phyloP scores from a whole-genome alignment of 2,329 filamentous ascomycete genomes.

The Chaetomium sp. region DNA sequence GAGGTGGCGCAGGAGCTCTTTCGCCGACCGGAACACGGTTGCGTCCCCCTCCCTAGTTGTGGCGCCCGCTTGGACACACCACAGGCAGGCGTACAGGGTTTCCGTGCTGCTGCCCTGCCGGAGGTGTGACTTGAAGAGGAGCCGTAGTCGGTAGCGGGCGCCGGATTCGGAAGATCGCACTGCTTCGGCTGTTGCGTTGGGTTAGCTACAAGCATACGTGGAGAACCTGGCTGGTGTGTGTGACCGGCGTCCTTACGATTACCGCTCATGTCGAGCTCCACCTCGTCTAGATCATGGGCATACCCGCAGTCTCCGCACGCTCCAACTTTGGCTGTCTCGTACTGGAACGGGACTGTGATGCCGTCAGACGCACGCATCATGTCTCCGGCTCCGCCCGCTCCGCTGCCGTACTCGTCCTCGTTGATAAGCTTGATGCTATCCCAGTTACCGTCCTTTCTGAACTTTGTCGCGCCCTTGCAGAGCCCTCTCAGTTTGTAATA shows the following conservation, averaged over 20 bases:
- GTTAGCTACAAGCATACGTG: constrained; percentile 9
- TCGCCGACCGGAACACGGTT: constrained; percentile 44
- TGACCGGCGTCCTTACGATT: constrained; percentile 34
- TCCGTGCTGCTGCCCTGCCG: constrained; percentile 38
- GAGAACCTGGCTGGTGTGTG: no score
- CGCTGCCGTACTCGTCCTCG: constrained; percentile 32
- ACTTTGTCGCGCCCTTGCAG: constrained; percentile 45
- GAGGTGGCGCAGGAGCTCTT: constrained; percentile 45
- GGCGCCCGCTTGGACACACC: constrained; percentile 42
- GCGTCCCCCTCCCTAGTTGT: constrained; percentile 46
- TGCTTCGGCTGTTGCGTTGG: constrained; percentile 37
- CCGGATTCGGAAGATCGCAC: constrained; percentile 40
- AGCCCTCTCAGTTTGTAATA: constrained; percentile 43
- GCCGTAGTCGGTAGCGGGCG: constrained; percentile 44
- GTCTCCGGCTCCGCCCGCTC: constrained; percentile 18
- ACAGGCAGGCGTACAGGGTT: constrained; percentile 45
- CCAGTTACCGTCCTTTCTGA: constrained; percentile 41
- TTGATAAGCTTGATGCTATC: constrained; percentile 41
- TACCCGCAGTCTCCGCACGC: constrained; percentile 37
- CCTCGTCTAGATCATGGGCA: constrained; percentile 39
- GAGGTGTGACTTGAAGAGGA: constrained; percentile 49
- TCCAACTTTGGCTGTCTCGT: constrained; percentile 34
- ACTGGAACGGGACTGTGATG: constrained; percentile 28
- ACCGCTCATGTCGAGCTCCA: constrained; percentile 39
- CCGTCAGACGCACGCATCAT: constrained; percentile 29